phyloP scores from a whole-genome alignment of 352 stramenopile genomes.

The Phytophthora cactorum region DNA sequence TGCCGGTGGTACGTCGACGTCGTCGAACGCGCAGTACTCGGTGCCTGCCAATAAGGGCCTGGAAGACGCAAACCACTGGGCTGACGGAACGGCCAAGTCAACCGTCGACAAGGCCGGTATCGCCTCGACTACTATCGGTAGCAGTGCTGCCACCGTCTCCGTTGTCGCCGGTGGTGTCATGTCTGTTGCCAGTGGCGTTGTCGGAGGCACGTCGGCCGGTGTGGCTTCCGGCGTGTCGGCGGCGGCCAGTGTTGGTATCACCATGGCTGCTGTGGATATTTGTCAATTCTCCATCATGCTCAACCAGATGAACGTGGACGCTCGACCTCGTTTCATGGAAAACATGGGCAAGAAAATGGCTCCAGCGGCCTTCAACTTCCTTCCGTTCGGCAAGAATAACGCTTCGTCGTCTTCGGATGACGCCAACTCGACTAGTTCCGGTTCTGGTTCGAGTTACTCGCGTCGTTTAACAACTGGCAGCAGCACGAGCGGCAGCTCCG shows the following conservation, averaged over 20 bases:
- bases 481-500: conserved; percentile 32
- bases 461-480: conserved; percentile 43
- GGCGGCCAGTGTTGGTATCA: conserved; percentile 68
- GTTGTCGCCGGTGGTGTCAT: conserved; percentile 68
- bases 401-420: conserved; percentile 22
- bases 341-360: conserved; percentile 82
- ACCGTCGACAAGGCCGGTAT: conserved; percentile 78
- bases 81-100: conserved; percentile 59
- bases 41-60: conserved; percentile 68
- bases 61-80: conserved; percentile 68
- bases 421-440: conserved; percentile 21
- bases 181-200: conserved; percentile 63
- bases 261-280: conserved; percentile 73
- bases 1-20: conserved; percentile 13
- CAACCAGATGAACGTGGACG: conserved; percentile 86
- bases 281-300: conserved; percentile 88
- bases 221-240: conserved; percentile 65
- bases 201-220: conserved; percentile 60
- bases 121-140: conserved; percentile 54
- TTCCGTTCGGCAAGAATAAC: conserved; percentile 64
- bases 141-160: conserved; percentile 64
- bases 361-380: conserved; percentile 64
- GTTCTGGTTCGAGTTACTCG: conserved; percentile 8
- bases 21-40: conserved; percentile 31
- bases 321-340: conserved; percentile 71